These are phyloP conservation scores for Albifimbria verrucaria DNA, from an alignment of 2,329 filamentous ascomycete species.

Conservation along the genomic window DNA sequence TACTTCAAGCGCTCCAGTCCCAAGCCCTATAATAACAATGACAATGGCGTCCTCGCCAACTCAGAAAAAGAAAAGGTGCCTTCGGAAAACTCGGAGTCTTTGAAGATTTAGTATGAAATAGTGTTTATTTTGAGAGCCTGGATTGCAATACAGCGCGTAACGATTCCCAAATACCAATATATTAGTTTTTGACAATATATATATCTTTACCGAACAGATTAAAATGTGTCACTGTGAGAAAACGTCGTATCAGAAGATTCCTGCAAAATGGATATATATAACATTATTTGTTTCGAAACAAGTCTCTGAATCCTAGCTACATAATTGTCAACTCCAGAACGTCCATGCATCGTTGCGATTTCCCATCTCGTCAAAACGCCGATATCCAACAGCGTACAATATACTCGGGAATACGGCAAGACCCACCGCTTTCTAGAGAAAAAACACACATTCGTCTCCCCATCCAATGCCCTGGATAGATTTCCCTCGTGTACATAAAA, in stretches of 20 bases:
- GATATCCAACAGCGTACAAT: not conserved
- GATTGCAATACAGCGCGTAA: no score
- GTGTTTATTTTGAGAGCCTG: no score
- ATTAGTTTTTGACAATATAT: no score
- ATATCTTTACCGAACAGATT: no score
- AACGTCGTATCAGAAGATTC: no score
- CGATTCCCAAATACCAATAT: no score
- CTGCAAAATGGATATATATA: no score
- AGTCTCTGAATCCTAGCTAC: not conserved
- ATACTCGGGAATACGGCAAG: no score
- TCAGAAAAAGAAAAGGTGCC: not conserved
- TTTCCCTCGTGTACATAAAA: not conserved
- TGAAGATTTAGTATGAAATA: not conserved
- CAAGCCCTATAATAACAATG: not conserved
- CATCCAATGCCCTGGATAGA: not conserved
- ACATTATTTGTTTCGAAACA: no score
- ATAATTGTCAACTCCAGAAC: not conserved
- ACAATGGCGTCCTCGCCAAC: not conserved
- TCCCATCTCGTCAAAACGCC: not conserved
- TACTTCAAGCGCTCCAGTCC: slow-evolving; percentile 48
- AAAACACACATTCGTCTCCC: not conserved
- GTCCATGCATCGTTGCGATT: not conserved
- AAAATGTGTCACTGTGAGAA: no score
- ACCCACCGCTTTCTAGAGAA: no score
- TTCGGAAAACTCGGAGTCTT: not conserved